Evolutionary conservation across 2,329 filamentous ascomycete genomes (phyloP).

Genomic region (Alternaria tenuissima): DNA sequence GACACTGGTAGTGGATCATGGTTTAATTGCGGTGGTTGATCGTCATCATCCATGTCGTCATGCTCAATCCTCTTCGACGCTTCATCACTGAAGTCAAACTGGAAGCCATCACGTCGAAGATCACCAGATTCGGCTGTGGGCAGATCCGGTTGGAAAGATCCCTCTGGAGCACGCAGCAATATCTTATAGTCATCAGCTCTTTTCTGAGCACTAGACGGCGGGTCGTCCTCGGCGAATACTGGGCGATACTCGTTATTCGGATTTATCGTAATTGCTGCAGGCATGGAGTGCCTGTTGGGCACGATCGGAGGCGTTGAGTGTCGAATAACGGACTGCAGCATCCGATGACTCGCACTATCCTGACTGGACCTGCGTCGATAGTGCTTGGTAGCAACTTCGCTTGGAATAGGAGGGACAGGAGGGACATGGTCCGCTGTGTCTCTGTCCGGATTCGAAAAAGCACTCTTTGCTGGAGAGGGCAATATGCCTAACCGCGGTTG

Average conservation of each 20-base stretch:
- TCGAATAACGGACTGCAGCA: conserved; percentile 41
- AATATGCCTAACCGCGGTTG: conserved; percentile 32
- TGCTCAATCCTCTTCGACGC: not conserved
- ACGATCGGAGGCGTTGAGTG: conserved; percentile 33
- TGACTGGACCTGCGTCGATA: conserved; percentile 20
- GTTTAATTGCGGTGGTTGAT: conserved; percentile 34
- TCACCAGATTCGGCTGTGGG: conserved; percentile 1
- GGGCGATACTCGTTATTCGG: conserved; percentile 3
- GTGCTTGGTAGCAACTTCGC: conserved; percentile 23
- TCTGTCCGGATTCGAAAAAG: conserved; percentile 30
- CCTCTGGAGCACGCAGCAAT: not conserved
- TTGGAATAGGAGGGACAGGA: conserved; percentile 42
- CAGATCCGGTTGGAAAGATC: not conserved
- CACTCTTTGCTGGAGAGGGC: conserved; percentile 42
- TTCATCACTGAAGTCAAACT: not conserved
- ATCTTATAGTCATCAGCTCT: conserved; percentile 1
- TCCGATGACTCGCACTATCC: conserved; percentile 31
- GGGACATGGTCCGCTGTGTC: conserved; percentile 34
- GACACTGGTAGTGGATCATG: conserved; percentile 26
- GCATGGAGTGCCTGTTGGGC: conserved; percentile 4
- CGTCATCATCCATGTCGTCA: conserved; percentile 21
- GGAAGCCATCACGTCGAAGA: not conserved
- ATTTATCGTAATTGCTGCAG: conserved; percentile 9
- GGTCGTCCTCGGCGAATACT: conserved; percentile 6
- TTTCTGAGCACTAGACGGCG: conserved; percentile 1